Base-by-base conservation (phyloP, 2,329 filamentous ascomycete genomes). In the Colletotrichum lini region DNA sequence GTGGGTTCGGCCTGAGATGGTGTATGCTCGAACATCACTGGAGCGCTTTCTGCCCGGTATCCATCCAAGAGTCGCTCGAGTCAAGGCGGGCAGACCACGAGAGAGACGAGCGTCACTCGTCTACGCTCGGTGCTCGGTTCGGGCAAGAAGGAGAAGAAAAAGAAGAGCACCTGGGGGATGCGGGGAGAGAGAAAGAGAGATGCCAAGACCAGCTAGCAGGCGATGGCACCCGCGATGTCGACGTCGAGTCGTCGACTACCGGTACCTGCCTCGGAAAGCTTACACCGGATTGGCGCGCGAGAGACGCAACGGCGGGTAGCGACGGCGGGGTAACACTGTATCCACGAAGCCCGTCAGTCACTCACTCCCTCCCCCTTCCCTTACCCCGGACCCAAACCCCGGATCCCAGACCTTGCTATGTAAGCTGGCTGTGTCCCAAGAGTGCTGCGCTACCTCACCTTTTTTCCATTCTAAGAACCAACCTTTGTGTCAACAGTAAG, bases 271-370 rank as follows among this genome's bases (percentile, higher is more conserved):
- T 63, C 21, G 18, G 59, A 13, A 18, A 26, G 64, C 58, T 42
- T 63, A 63, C 58, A 67, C 45, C 44, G 68, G 68, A 71, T 71
- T 71, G 52, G 57, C 38, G 68, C 64, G 68, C 63, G 3, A 67
- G 30, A 61, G 62, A 38, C n/a, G 52, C 30, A 15, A 35, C 50
- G 16, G 18, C 10, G 44, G 16, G 1, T 23, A n/a, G n/a, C 30
- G 50, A 56, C 67, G 58, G 64, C 64, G 49, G 57, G 64, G 68
- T 67, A 58, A 38, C n/a, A 35, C 30, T 2, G 30, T 35, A 9
- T 9, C 30, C 23, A 52, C 30, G 15, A 42, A 42, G 59, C 59
- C 59, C 30, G 30, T 9, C 30, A 35, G 30, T 9, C 30, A 35
- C 30, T 10, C 30, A 10, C 30, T 35, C 8, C 30, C 30, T 26